Percentiles rank a stretch among this genome's conserved stretches.
Evolutionary conservation across 345 rosid genomes (phyloP).

Genomic region (Noccaea bulbosa): DNA sequence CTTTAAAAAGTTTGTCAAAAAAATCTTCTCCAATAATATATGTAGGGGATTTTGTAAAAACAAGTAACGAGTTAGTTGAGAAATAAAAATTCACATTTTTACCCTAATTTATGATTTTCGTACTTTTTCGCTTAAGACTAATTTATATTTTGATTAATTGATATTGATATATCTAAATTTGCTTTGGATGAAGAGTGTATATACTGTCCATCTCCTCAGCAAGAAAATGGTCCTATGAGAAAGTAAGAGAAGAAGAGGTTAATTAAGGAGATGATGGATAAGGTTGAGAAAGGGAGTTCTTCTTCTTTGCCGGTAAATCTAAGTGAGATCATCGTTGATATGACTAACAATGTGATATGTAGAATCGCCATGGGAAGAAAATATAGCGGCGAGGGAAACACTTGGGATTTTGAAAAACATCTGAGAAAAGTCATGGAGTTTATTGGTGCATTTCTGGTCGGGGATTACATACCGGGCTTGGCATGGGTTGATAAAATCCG

Average conservation of each 20-base stretch:
- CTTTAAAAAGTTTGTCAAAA: too few species aligned
- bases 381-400: conserved; percentile 44
- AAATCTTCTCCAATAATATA: too few species aligned
- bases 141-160: neutral
- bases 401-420: conserved; percentile 42
- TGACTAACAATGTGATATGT: conserved; percentile 53
- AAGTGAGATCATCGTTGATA: conserved; percentile 37
- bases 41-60: too few species aligned
- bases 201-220: conserved; percentile 52
- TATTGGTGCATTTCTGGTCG: conserved; percentile 47
- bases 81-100: too few species aligned
- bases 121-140: neutral
- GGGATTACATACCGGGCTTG: conserved; percentile 59
- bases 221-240: conserved; percentile 49
- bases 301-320: conserved; percentile 45
- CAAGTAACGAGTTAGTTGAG: too few species aligned
- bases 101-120: too few species aligned
- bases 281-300: conserved; percentile 29
- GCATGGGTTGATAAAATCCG: conserved; percentile 47
- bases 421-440: conserved; percentile 38
- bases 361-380: conserved; percentile 59
- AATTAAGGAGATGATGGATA: conserved; percentile 33
- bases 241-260: conserved; percentile 55
- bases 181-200: conserved; percentile 39
- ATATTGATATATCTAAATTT: neutral